Evolutionary conservation across 345 rosid species (phyloP).

Genomic region (Linum lewisii): DNA sequence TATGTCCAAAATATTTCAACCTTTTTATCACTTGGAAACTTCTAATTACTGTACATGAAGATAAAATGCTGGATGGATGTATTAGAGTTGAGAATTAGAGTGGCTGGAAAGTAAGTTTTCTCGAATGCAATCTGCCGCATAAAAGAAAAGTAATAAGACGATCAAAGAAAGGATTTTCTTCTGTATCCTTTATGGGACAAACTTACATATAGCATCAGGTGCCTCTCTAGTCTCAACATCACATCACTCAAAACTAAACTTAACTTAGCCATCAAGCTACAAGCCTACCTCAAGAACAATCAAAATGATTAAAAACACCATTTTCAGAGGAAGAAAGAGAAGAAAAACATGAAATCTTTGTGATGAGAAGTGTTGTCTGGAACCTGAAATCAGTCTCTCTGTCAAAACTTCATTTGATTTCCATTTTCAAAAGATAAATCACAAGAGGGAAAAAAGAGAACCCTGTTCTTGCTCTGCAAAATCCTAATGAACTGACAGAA

Average conservation of each 20-base stretch:
- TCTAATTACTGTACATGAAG: too few relatives aligned
- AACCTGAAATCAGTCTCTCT: not conserved
- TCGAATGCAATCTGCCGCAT: too few relatives aligned
- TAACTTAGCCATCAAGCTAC: not conserved
- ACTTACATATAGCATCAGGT: not conserved
- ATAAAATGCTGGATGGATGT: too few relatives aligned
- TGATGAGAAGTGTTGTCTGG: not conserved
- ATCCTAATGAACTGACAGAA: not conserved
- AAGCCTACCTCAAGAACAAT: not conserved
- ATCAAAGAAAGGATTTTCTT: too few relatives aligned
- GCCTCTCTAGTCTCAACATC: not conserved
- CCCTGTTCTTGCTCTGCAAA: not conserved
- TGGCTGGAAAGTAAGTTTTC: too few relatives aligned
- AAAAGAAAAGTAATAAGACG: too few relatives aligned
- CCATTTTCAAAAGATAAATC: not conserved
- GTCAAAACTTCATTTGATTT: not conserved
- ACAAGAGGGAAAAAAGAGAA: not conserved
- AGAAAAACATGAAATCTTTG: not conserved
- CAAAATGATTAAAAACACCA: not conserved
- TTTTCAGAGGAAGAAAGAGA: not conserved
- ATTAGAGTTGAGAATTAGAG: too few relatives aligned
- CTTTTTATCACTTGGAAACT: too few relatives aligned
- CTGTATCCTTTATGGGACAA: not conserved
- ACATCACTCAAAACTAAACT: too few relatives aligned
- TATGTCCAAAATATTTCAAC: too few relatives aligned